These are phyloP conservation scores for Epichloe gansuensis DNA, from an alignment of 2,329 filamentous ascomycete species.

Conservation along the genomic window DNA sequence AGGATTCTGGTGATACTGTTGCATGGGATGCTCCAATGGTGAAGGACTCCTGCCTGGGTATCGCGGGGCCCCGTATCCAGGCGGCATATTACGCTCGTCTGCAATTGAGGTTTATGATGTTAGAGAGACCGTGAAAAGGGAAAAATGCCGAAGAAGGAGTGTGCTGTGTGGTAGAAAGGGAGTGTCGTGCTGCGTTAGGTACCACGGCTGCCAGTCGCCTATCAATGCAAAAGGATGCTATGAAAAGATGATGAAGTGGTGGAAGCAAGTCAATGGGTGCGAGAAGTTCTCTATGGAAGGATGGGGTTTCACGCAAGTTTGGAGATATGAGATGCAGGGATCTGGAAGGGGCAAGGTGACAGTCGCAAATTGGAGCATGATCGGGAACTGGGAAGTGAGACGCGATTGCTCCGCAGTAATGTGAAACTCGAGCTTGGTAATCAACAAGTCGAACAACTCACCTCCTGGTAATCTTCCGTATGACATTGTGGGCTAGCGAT, in stretches of 20 bases:
- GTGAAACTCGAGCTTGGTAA: not conserved
- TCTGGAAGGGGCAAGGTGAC: not conserved
- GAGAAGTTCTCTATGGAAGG: not conserved
- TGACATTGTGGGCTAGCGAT: slow-evolving; percentile 1
- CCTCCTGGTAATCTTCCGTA: slow-evolving; percentile 1
- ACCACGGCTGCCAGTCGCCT: not conserved
- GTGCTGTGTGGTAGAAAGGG: not conserved
- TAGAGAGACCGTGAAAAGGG: not conserved
- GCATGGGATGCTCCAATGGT: slow-evolving; percentile 2
- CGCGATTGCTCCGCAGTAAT: not conserved
- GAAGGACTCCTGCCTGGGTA: slow-evolving; percentile 1
- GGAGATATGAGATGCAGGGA: not conserved
- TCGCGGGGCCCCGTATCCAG: not conserved
- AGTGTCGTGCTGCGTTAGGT: not conserved
- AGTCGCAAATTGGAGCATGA: not conserved
- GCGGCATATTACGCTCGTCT: slow-evolving; percentile 1
- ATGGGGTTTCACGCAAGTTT: not conserved
- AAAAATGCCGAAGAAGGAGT: not conserved
- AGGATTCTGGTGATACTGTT: slow-evolving; percentile 3
- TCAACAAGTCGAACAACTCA: not conserved
- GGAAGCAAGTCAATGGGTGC: not conserved
- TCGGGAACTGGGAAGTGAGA: not conserved
- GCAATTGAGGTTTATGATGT: not conserved
- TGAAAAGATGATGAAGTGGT: not conserved
- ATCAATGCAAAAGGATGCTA: not conserved